These are phyloP conservation scores for Marsdenia floribunda DNA, from an alignment of 257 asterid species.

Conservation along the genomic window DNA sequence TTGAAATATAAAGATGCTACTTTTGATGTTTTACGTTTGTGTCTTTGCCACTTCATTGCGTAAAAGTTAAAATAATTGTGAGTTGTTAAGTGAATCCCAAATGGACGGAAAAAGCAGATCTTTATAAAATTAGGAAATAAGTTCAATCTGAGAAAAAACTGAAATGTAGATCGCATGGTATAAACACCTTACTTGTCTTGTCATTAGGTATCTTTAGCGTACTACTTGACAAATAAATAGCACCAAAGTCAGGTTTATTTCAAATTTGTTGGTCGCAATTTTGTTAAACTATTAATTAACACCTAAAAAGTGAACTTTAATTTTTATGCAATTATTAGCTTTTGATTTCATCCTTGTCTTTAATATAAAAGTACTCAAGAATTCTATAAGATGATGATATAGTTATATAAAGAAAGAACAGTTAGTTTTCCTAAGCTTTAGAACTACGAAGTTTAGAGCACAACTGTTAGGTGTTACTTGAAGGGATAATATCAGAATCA, in stretches of 20 bases:
- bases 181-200: background rate
- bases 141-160: background rate
- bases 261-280: background rate
- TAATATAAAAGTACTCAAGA: background rate
- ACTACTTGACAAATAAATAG: background rate
- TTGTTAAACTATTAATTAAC: background rate
- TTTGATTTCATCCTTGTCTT: background rate
- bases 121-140: background rate
- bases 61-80: background rate
- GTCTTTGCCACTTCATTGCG: background rate
- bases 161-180: background rate
- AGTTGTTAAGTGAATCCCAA: background rate
- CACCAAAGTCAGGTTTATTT: background rate
- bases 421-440: background rate
- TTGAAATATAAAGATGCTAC: background rate
- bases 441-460: background rate
- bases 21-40: background rate
- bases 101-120: background rate
- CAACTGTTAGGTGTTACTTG: background rate
- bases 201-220: background rate
- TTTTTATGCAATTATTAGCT: background rate
- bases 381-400: background rate
- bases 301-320: background rate
- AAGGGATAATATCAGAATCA: background rate
- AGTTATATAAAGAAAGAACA: background rate